Percentiles rank a stretch among this genome's conserved stretches.
Conservation (phyloP, 129 eudicot species). For the Helichrysum umbraculigerum region DNA sequence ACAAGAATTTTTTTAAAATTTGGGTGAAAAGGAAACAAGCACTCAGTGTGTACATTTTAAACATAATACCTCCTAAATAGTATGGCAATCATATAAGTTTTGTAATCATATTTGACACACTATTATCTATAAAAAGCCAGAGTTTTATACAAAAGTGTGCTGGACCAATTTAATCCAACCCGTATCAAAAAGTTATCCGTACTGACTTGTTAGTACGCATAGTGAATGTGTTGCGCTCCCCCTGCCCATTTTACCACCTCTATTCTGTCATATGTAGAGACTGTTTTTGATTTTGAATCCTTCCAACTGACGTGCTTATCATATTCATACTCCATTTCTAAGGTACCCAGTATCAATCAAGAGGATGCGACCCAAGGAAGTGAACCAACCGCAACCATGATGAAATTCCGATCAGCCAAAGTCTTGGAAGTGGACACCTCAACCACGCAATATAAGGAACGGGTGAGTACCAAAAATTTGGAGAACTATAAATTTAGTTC, state of each 20-base stretch:
- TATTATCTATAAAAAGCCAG: no score
- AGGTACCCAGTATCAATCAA: slow-evolving; percentile 72
- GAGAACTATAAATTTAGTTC: neutral
- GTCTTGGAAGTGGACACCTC: slow-evolving; percentile 43
- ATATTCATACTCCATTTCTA: slow-evolving; percentile 3
- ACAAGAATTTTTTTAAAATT: no score
- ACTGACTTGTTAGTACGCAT: no score
- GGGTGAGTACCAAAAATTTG: slow-evolving; percentile 25
- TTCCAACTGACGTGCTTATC: neutral
- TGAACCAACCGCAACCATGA: slow-evolving; percentile 58
- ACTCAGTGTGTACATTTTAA: no score
- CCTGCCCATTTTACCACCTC: neutral
- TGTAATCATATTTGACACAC: no score
- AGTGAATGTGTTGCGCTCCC: neutral
- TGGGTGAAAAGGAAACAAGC: no score
- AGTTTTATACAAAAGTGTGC: no score
- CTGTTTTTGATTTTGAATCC: neutral
- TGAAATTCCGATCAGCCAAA: slow-evolving; percentile 56
- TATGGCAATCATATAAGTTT: no score
- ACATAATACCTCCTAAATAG: no score
- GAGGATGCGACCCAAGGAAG: slow-evolving; percentile 50
- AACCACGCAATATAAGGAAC: slow-evolving; percentile 29
- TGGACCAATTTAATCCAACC: no score
- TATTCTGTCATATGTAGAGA: neutral
- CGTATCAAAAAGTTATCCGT: no score